Percentiles rank a stretch among this genome's conserved stretches.
Conservation (phyloP, 139 green algal species). For the Prasinococcaceae sp. region DNA sequence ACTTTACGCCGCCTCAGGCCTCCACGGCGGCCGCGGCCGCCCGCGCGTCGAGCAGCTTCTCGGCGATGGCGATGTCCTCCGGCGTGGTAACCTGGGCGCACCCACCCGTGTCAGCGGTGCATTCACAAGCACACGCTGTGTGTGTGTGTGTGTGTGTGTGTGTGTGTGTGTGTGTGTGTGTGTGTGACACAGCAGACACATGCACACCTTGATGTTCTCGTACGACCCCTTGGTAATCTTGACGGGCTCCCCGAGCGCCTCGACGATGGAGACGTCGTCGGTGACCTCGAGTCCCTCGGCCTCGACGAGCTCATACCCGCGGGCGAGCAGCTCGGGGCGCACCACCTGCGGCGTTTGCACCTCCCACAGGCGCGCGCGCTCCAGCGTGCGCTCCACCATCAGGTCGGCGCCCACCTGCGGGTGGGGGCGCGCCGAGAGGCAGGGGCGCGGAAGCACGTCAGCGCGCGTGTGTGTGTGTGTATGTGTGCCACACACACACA, state of each 20-base stretch:
- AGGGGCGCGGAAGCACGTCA: background rate
- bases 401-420: constrained; percentile 1
- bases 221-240: constrained; percentile 79
- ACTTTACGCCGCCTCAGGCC: too few relatives aligned
- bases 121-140: too few relatives aligned
- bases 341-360: constrained; percentile 87
- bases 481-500: background rate
- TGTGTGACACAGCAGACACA: too few relatives aligned
- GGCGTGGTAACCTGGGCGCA: constrained; percentile 28
- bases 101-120: too few relatives aligned
- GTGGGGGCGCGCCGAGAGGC: background rate
- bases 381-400: constrained; percentile 72
- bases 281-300: constrained; percentile 73
- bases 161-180: too few relatives aligned
- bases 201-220: constrained; percentile 94
- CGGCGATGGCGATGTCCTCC: constrained; percentile 28
- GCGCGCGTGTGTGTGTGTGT: background rate
- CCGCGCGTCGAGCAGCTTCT: constrained; percentile 12
- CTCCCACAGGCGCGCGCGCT: constrained; percentile 80
- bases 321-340: constrained; percentile 49
- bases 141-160: too few relatives aligned
- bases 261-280: constrained; percentile 95
- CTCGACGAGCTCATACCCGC: constrained; percentile 70
- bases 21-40: background rate
- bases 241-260: constrained; percentile 80